phyloP scores from a whole-genome alignment of 805 yeast genomes.

The Metschnikowia matae region DNA sequence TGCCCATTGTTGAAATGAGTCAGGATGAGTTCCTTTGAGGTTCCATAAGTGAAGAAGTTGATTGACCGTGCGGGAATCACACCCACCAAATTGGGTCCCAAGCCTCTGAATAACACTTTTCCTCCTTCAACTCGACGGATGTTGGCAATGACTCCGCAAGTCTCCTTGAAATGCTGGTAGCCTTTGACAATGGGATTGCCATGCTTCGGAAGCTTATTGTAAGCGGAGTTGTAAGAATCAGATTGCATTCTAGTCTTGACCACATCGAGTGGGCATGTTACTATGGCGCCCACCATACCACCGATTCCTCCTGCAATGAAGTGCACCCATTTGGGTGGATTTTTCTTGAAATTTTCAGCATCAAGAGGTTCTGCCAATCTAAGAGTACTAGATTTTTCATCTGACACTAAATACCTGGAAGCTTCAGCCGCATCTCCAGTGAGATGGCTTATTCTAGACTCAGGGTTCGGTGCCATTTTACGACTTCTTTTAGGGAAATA shows the following conservation, averaged over 20 bases:
- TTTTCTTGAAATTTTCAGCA: constrained; percentile 9
- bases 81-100: constrained; percentile 95
- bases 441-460: neutral
- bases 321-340: constrained; percentile 55
- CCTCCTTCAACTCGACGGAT: constrained; percentile 78
- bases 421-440: constrained; percentile 55
- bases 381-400: constrained; percentile 60
- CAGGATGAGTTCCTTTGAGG: constrained; percentile 76
- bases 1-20: constrained; percentile 63
- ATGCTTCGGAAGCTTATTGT: constrained; percentile 44
- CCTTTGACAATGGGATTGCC: constrained; percentile 40
- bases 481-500: neutral
- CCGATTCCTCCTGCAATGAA: constrained; percentile 92
- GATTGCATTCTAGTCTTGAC: constrained; percentile 94
- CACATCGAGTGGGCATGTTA: constrained; percentile 93
- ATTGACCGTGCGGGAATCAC: constrained; percentile 97
- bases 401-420: constrained; percentile 60
- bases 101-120: constrained; percentile 84
- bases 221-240: constrained; percentile 65
- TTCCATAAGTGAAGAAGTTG: constrained; percentile 94
- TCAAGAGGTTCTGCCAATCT: constrained; percentile 35
- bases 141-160: constrained; percentile 63
- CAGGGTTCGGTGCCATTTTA: neutral
- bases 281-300: constrained; percentile 96
- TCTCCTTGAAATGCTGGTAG: constrained; percentile 74